phyloP scores from a whole-genome alignment of 2,329 filamentous ascomycete genomes.

The Cercospora sesami region DNA sequence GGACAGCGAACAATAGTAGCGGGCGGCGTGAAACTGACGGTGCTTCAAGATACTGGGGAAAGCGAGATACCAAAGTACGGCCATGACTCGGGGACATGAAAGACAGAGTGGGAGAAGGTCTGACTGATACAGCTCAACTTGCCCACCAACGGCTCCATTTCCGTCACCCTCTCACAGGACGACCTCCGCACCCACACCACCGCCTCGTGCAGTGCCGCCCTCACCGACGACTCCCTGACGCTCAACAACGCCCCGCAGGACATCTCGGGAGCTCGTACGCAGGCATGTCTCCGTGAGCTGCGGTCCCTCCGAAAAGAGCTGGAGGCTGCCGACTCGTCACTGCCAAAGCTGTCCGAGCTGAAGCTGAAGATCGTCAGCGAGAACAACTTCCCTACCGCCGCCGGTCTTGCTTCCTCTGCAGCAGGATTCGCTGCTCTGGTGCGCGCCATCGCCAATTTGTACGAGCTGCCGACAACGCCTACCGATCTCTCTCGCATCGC shows the following conservation, averaged over 20 bases:
- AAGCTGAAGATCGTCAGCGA: conserved; percentile 85
- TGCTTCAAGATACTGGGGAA: conserved; percentile 78
- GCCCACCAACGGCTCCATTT: conserved; percentile 95
- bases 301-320: conserved; percentile 73
- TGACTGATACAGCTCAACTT: conserved; percentile 60
- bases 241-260: conserved; percentile 84
- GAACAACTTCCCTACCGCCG: conserved; percentile 99
- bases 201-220: conserved; percentile 79
- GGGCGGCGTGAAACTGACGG: conserved; percentile 18
- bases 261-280: conserved; percentile 83
- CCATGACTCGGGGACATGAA: conserved; percentile 61
- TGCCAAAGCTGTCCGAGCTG: conserved; percentile 77
- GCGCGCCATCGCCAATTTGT: conserved; percentile 86
- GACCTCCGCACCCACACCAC: conserved; percentile 96
- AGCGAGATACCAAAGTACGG: conserved; percentile 81
- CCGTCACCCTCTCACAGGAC: conserved; percentile 89
- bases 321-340: conserved; percentile 67
- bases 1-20: conserved; percentile 28
- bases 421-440: conserved; percentile 69
- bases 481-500: conserved; percentile 86
- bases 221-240: conserved; percentile 69
- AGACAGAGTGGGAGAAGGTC: not conserved
- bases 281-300: conserved; percentile 88
- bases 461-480: conserved; percentile 72
- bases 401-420: conserved; percentile 71